These are phyloP conservation scores for Rhynchosporium secalis DNA, from an alignment of 2,329 filamentous ascomycete genomes.

Conservation along the genomic window DNA sequence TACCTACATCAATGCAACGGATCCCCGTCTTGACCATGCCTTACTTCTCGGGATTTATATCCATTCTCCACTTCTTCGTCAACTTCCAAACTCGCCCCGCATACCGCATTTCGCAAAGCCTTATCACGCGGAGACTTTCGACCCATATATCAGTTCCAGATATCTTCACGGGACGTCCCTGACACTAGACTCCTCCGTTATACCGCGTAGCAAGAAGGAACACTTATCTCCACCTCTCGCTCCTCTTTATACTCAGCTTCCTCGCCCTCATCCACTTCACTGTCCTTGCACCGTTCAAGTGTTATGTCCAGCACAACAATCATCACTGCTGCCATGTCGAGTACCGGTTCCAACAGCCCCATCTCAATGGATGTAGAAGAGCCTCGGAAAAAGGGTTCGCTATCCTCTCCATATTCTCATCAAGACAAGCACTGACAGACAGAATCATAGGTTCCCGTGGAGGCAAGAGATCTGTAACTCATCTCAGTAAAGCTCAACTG, in stretches of 20 bases:
- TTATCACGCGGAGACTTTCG: conserved; percentile 9
- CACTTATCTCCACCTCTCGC: conserved; percentile 3
- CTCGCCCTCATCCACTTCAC: neutral
- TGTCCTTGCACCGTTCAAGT: conserved; percentile 15
- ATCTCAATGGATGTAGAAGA: conserved; percentile 24
- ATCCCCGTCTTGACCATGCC: neutral
- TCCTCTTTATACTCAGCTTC: conserved; percentile 11
- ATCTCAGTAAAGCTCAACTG: conserved; percentile 83
- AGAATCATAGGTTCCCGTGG: conserved; percentile 32
- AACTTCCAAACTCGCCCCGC: conserved; percentile 4
- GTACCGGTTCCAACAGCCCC: conserved; percentile 24
- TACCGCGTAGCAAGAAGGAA: conserved; percentile 4
- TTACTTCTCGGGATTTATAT: conserved; percentile 10
- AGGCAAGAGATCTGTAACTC: conserved; percentile 77
- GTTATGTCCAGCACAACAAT: conserved; percentile 12
- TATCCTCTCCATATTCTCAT: neutral
- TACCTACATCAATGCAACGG: conserved; percentile 5
- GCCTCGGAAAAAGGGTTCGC: conserved; percentile 27
- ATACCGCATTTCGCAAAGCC: conserved; percentile 6
- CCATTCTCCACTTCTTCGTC: conserved; percentile 10
- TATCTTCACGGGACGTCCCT: conserved; percentile 11
- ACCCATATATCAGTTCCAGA: conserved; percentile 15
- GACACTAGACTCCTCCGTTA: neutral
- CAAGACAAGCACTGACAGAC: conserved; percentile 19
- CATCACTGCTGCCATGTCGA: conserved; percentile 22